Conservation (phyloP, 305 asterid species). For the Euphrasia arctica region DNA sequence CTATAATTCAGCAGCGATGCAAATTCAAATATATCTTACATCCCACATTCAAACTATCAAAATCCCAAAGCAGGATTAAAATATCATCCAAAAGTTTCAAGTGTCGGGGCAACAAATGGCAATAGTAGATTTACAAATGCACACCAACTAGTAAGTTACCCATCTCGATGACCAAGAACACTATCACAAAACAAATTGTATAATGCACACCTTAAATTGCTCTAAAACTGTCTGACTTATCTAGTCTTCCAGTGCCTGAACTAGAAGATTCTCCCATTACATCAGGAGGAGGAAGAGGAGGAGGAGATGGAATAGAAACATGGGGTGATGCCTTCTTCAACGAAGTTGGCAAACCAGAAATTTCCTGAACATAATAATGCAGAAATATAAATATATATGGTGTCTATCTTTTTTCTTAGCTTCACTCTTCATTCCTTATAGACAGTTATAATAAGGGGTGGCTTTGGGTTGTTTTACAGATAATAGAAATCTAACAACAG, state of each 20-base stretch:
- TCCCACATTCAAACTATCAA: constrained; percentile 3
- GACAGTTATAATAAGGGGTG: background rate
- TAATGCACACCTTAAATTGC: constrained; percentile 33
- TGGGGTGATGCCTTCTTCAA: constrained; percentile 60
- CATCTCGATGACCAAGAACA: background rate
- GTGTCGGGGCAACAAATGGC: background rate
- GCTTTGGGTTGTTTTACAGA: constrained; percentile 7
- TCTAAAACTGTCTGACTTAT: constrained; percentile 56
- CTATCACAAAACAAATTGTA: background rate
- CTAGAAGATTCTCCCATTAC: constrained; percentile 75
- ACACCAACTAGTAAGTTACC: background rate
- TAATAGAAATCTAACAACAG: background rate
- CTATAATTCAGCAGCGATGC: background rate
- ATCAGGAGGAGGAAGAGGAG: constrained; percentile 50
- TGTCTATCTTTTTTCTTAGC: background rate
- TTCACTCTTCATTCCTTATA: background rate
- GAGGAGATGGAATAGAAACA: constrained; percentile 38
- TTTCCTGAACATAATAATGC: constrained; percentile 49
- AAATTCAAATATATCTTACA: background rate
- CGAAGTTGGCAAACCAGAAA: constrained; percentile 73
- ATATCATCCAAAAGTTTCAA: background rate
- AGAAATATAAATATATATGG: constrained; percentile 2
- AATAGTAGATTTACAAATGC: constrained; percentile 2
- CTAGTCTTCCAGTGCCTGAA: constrained; percentile 72
- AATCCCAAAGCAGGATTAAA: background rate